A percentile compares a stretch with the other conserved stretches of the same genome.
phyloP scores from a whole-genome alignment of 495 filamentous ascomycete species.

The Saxophila tyrrhenica region DNA sequence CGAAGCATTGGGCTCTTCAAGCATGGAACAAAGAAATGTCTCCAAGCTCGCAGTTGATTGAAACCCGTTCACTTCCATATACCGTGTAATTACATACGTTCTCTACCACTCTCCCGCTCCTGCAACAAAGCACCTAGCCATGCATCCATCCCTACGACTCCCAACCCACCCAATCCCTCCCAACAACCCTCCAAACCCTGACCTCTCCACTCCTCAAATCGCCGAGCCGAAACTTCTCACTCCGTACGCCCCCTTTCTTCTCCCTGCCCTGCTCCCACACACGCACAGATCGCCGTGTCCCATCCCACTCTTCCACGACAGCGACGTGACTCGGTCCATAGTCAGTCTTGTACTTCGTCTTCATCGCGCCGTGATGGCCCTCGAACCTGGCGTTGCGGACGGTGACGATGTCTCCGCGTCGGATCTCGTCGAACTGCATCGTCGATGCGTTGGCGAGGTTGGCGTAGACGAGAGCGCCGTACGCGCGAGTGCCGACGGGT shows the following conservation, averaged over 20 bases:
- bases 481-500: conserved; percentile 76
- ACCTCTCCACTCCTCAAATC: conserved; percentile 90
- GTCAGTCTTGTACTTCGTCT: conserved; percentile 81
- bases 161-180: conserved; percentile 86
- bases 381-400: conserved; percentile 93
- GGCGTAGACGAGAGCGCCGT: conserved; percentile 83
- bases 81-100: neutral
- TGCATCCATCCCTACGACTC: conserved; percentile 18
- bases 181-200: conserved; percentile 95
- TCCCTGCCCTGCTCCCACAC: conserved; percentile 94
- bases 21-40: neutral
- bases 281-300: conserved; percentile 93
- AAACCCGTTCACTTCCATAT: no score
- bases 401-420: conserved; percentile 83
- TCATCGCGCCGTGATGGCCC: conserved; percentile 88
- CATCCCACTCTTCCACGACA: conserved; percentile 97
- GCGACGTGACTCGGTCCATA: conserved; percentile 89
- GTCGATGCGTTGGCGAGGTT: conserved; percentile 90
- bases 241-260: conserved; percentile 75
- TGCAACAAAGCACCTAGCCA: neutral
- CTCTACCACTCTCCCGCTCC: neutral
- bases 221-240: conserved; percentile 85
- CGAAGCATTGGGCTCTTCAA: no score
- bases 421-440: conserved; percentile 85
- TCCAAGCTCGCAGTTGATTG: no score